Conservation (phyloP, 2,329 filamentous ascomycete genomes). For the Xenoacremonium recifei region DNA sequence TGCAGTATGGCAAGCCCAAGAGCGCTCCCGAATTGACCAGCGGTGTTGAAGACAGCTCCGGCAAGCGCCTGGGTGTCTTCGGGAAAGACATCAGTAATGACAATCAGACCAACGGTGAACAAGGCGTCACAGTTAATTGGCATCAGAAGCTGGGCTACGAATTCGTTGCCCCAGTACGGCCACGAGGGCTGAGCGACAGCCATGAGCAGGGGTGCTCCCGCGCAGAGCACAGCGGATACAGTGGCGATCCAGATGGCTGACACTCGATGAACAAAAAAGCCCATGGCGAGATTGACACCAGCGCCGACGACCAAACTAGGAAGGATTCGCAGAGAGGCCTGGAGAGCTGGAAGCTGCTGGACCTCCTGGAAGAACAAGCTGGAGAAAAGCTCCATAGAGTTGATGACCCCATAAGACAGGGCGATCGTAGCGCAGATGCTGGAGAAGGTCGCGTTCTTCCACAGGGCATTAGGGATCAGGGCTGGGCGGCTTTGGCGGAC, state of each 20-base stretch:
- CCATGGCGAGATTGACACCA: constrained; percentile 41
- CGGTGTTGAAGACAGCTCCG: constrained; percentile 61
- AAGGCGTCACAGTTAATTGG: constrained; percentile 46
- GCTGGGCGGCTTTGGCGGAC: constrained; percentile 46
- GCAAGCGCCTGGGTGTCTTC: constrained; percentile 57
- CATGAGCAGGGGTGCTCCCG: constrained; percentile 52
- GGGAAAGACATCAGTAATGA: constrained; percentile 55
- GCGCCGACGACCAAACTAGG: constrained; percentile 44
- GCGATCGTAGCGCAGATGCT: constrained; percentile 51
- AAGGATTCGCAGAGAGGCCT: constrained; percentile 44
- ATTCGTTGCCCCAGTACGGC: constrained; percentile 51
- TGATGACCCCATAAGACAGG: constrained; percentile 44
- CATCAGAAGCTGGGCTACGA: constrained; percentile 40
- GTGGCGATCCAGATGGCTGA: constrained; percentile 39
- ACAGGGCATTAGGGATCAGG: constrained; percentile 61
- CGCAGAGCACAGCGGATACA: constrained; percentile 39
- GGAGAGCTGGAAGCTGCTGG: constrained; percentile 43
- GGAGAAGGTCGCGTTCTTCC: constrained; percentile 57
- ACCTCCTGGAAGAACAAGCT: constrained; percentile 54
- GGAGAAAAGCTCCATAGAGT: constrained; percentile 45
- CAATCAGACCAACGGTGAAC: constrained; percentile 55
- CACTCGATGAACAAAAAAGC: constrained; percentile 44
- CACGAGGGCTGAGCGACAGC: constrained; percentile 46
- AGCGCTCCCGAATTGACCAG: constrained; percentile 53
- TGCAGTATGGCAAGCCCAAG: constrained; percentile 48